Conservation (phyloP, 2,329 filamentous ascomycete species). For the Pseudopyrenochaeta lycopersici region DNA sequence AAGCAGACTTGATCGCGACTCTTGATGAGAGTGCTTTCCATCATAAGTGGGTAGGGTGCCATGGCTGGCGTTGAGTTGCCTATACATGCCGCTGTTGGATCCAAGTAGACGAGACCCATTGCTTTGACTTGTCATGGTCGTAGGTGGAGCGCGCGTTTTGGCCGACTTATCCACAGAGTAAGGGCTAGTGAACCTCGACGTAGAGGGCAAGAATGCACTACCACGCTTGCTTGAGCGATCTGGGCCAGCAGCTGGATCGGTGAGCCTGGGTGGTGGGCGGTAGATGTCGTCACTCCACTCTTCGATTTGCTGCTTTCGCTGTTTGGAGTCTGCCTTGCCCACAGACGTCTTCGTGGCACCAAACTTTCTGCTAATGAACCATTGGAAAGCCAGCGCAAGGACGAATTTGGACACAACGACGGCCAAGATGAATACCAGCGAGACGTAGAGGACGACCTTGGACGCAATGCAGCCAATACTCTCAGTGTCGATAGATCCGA, state of each 20-base stretch:
- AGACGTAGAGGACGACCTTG: slow-evolving; percentile 94
- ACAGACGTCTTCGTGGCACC: slow-evolving; percentile 87
- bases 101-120: slow-evolving; percentile 77
- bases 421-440: slow-evolving; percentile 87
- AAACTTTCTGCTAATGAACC: slow-evolving; percentile 91
- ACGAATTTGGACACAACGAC: slow-evolving; percentile 87
- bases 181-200: slow-evolving; percentile 91
- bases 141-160: slow-evolving; percentile 69
- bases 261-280: slow-evolving; percentile 82
- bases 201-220: slow-evolving; percentile 88
- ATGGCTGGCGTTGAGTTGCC: slow-evolving; percentile 64
- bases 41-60: slow-evolving; percentile 62
- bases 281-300: slow-evolving; percentile 99
- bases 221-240: slow-evolving; percentile 81
- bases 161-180: slow-evolving; percentile 75
- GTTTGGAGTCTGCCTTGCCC: slow-evolving; percentile 75
- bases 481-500: slow-evolving; percentile 94
- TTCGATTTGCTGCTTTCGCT: slow-evolving; percentile 92
- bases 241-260: slow-evolving; percentile 71
- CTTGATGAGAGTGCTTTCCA: slow-evolving; percentile 38
- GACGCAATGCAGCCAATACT: slow-evolving; percentile 97
- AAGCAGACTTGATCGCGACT: slow-evolving; percentile 55
- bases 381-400: slow-evolving; percentile 92
- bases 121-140: slow-evolving; percentile 94
- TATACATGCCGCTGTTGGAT: slow-evolving; percentile 74